Percentiles rank a stretch among this genome's conserved stretches.
Conservation (phyloP, 306 rosid genomes). For the Rubus parviflorus region DNA sequence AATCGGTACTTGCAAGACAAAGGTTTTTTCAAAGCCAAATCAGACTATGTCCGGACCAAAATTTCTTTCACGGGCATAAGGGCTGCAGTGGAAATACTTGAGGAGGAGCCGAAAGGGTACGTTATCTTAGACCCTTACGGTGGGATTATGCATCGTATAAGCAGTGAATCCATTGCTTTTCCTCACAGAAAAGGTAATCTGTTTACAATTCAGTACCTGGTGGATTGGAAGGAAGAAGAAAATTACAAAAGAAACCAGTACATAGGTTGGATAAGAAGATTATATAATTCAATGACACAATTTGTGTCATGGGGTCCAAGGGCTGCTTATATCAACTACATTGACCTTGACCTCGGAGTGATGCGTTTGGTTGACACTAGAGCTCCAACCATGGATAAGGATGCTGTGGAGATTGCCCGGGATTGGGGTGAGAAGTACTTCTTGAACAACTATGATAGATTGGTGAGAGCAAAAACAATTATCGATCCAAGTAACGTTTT, state of each 20-base stretch:
- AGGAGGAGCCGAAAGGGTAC: constrained; percentile 58
- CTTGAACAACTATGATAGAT: constrained; percentile 65
- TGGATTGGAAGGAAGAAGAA: constrained; percentile 56
- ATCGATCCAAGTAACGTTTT: constrained; percentile 69
- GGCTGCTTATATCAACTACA: constrained; percentile 71
- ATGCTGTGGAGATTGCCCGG: constrained; percentile 49
- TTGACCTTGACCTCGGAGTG: constrained; percentile 74
- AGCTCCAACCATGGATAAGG: neutral
- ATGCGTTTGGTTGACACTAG: constrained; percentile 22
- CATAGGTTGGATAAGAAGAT: constrained; percentile 59
- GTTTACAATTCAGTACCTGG: constrained; percentile 62
- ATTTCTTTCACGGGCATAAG: constrained; percentile 48
- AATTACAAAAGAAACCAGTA: constrained; percentile 45
- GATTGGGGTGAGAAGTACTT: constrained; percentile 79
- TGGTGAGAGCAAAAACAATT: constrained; percentile 62
- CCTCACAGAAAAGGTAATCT: constrained; percentile 73
- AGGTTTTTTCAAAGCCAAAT: constrained; percentile 67
- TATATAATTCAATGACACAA: constrained; percentile 54
- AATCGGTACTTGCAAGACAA: constrained; percentile 45
- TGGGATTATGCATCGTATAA: constrained; percentile 59
- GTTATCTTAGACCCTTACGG: constrained; percentile 69
- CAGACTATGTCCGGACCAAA: constrained; percentile 52
- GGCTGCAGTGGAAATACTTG: constrained; percentile 43
- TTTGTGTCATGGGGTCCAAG: constrained; percentile 75
- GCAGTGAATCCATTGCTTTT: constrained; percentile 67